phyloP scores from a whole-genome alignment of 805 yeast species.

The Spathaspora sp. region DNA sequence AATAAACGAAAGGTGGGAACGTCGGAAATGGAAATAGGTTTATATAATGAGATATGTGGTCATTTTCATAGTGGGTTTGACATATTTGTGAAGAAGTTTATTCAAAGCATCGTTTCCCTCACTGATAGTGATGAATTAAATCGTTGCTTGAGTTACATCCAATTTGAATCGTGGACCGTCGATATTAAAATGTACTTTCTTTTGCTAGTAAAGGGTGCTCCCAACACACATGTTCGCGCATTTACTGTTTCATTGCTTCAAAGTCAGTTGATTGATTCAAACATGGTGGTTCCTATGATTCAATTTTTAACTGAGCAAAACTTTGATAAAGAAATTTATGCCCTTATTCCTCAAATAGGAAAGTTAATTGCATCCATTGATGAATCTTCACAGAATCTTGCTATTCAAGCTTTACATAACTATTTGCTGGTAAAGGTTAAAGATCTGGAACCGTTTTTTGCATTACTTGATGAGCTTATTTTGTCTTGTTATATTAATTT shows the following conservation, averaged over 20 bases:
- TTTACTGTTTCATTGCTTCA: conserved; percentile 19
- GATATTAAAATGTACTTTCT: conserved; percentile 30
- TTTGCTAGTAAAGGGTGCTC: conserved; percentile 32
- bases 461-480: conserved; percentile 14
- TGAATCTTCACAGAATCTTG: conserved; percentile 11
- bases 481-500: not conserved
- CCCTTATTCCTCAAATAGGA: conserved; percentile 15
- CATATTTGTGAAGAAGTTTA: conserved; percentile 26
- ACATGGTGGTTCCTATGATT: conserved; percentile 15
- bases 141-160: conserved; percentile 14
- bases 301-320: conserved; percentile 21
- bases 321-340: conserved; percentile 23
- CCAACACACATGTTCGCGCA: conserved; percentile 24
- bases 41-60: conserved; percentile 17
- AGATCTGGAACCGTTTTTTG: not conserved
- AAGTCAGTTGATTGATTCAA: conserved; percentile 13
- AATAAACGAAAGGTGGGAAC: not conserved
- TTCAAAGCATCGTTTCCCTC: conserved; percentile 29
- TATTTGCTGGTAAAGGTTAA: conserved; percentile 7
- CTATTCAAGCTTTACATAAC: conserved; percentile 12
- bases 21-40: conserved; percentile 14
- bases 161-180: conserved; percentile 25
- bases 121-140: conserved; percentile 24
- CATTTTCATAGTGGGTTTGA: conserved; percentile 14
- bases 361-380: conserved; percentile 6